Percentiles rank a stretch among this genome's conserved stretches.
phyloP scores from a whole-genome alignment of 2,329 filamentous ascomycete genomes.

The Diaporthe ampelina region DNA sequence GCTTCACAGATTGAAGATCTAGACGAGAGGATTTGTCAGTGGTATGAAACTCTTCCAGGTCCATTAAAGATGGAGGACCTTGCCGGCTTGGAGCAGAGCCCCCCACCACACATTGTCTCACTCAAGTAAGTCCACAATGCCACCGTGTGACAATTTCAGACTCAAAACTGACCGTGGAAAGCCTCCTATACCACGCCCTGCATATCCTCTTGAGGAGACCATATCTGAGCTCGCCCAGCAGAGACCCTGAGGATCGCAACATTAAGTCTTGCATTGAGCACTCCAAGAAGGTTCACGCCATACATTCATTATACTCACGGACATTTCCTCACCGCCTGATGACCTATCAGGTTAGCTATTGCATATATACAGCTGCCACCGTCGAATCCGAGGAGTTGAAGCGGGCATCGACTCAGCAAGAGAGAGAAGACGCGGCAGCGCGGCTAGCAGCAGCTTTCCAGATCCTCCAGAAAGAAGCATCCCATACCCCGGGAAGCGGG shows the following conservation, averaged over 20 bases:
- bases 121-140: too few relatives aligned
- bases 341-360: not conserved
- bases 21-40: too few relatives aligned
- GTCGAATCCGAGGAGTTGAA: not conserved
- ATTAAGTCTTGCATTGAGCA: not conserved
- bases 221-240: not conserved
- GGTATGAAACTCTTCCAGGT: too few relatives aligned
- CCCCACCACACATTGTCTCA: too few relatives aligned
- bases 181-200: not conserved
- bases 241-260: not conserved
- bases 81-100: too few relatives aligned
- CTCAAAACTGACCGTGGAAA: not conserved
- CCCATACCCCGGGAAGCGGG: not conserved
- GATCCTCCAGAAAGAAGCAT: not conserved
- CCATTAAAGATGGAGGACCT: too few relatives aligned
- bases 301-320: not conserved
- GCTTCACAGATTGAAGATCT: too few relatives aligned
- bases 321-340: not conserved
- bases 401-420: too few relatives aligned
- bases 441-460: not conserved
- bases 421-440: not conserved
- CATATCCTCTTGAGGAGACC: not conserved
- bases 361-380: not conserved
- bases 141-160: too few relatives aligned
- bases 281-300: not conserved